These are phyloP conservation scores for Bolboschoenoplectus hybrid DNA, from an alignment of 202 grass and related monocot species.

Conservation along the genomic window DNA sequence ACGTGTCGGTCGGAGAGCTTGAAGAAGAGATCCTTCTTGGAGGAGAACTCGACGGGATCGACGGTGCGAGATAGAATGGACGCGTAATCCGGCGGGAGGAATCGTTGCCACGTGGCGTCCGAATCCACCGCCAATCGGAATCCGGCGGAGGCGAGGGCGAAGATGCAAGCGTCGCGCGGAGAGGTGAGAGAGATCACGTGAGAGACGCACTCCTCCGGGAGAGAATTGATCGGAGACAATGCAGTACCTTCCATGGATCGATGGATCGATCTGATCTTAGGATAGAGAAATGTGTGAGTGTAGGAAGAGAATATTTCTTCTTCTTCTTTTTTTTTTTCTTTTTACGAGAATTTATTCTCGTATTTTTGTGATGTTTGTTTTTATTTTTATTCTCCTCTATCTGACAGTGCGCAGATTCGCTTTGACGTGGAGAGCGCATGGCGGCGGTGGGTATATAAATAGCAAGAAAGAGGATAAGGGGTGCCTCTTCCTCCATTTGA, in stretches of 20 bases:
- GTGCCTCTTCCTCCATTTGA: background rate
- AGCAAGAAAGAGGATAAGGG: background rate
- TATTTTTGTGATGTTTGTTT: background rate
- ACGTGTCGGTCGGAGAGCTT: conserved; percentile 59
- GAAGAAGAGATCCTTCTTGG: conserved; percentile 79
- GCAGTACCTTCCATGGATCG: conserved; percentile 8
- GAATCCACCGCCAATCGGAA: conserved; percentile 69
- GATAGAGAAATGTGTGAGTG: background rate
- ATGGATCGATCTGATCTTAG: no score
- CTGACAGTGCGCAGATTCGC: background rate
- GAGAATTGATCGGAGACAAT: conserved; percentile 36
- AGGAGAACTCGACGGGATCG: conserved; percentile 23
- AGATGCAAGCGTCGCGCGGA: conserved; percentile 62
- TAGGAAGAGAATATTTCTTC: background rate
- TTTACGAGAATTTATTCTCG: background rate
- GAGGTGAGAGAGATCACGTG: conserved; percentile 73
- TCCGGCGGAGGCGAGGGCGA: conserved; percentile 53
- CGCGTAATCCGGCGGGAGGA: conserved; percentile 60
- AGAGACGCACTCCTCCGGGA: conserved; percentile 72
- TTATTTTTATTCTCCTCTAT: background rate
- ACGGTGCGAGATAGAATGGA: conserved; percentile 56
- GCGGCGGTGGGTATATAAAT: conserved; percentile 25
- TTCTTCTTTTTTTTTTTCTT: no score
- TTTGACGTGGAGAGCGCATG: conserved; percentile 21
- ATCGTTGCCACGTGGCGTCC: conserved; percentile 64